A percentile compares a stretch with the other conserved stretches of the same genome.
phyloP scores from a whole-genome alignment of 345 rosid genomes.

The Syzygium grande region DNA sequence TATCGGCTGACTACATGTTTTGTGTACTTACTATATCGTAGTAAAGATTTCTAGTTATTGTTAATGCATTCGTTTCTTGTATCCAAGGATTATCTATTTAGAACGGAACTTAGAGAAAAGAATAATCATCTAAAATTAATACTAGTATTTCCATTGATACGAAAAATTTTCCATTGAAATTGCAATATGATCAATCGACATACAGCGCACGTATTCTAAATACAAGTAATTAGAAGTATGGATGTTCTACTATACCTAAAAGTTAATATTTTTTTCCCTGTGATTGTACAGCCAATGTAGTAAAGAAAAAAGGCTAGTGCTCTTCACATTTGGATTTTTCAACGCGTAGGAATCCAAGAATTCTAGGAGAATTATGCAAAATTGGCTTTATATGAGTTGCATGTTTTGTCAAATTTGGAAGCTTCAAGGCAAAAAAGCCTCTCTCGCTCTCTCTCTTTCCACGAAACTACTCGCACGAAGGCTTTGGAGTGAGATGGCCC shows the following conservation, averaged over 20 bases:
- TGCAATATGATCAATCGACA: background rate
- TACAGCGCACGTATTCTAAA: background rate
- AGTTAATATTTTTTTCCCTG: background rate
- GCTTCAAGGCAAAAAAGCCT: background rate
- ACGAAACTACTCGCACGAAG: background rate
- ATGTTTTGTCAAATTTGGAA: no score
- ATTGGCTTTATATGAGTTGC: no score
- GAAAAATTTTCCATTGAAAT: background rate
- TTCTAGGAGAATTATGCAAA: background rate
- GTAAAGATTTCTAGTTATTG: background rate
- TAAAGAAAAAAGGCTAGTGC: background rate
- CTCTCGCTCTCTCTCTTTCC: background rate
- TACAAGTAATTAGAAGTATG: background rate
- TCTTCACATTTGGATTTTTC: background rate
- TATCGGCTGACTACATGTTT: background rate
- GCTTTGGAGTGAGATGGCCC: background rate
- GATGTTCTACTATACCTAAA: background rate
- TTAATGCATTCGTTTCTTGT: background rate
- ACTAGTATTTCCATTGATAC: background rate
- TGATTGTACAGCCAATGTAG: background rate
- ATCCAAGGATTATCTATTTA: background rate
- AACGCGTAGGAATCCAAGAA: background rate
- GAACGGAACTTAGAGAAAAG: background rate
- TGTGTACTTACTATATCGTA: background rate
- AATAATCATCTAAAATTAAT: background rate